Evolutionary conservation across 345 rosid species (phyloP), one percentile per base, ranked within the genome.

Genomic region (Citrus medica): DNA sequence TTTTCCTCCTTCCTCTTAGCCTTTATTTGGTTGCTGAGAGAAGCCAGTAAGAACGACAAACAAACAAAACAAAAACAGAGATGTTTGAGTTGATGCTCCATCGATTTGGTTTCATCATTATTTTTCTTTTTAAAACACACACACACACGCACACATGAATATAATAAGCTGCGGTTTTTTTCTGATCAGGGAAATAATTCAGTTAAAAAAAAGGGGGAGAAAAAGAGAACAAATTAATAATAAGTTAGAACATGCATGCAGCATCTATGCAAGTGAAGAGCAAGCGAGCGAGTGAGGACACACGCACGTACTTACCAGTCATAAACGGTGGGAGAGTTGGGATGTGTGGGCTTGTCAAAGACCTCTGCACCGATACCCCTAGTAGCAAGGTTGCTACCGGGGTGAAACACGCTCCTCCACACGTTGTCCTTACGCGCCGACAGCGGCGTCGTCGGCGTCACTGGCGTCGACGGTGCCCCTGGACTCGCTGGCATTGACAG

Each of bases 391-490:
- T 95, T 93, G 86, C 98, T 93, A 1, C 98, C 98, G 0, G 98
- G 98, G 81, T 95, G 78, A 84, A 95, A 95, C 72, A 95, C 98
- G 78, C 97, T 95, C 88, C 99, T 88, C 98, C 99, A 94, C 68
- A 95, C 99, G 91, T 94, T 95, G 14, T 91, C 96, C 81, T 85
- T 91, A 51, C 89, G 89, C 1, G 86, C 90, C 10, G 92, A 84
- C 17, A 53, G 9, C 32, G 98, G 96, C 6, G 93, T 90, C 10
- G 86, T 75, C 0, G 98, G 97, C 5, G 95, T 91, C 76, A 75
- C 79, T 14, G 98, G 98, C 0, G 93, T 91, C 14, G 84, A 63
- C 5, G 97, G 97, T 10, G 98, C 87, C 46, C 63, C 85, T 4
- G 94, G 94, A 76, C 79, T 87, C 6, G 83, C 58, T 69, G 97